Percentiles rank a stretch among this genome's conserved stretches.
These are phyloP conservation scores for Phlebiopsis flavidoalba DNA, from an alignment of 768 basidiomycete species.

Conservation along the genomic window DNA sequence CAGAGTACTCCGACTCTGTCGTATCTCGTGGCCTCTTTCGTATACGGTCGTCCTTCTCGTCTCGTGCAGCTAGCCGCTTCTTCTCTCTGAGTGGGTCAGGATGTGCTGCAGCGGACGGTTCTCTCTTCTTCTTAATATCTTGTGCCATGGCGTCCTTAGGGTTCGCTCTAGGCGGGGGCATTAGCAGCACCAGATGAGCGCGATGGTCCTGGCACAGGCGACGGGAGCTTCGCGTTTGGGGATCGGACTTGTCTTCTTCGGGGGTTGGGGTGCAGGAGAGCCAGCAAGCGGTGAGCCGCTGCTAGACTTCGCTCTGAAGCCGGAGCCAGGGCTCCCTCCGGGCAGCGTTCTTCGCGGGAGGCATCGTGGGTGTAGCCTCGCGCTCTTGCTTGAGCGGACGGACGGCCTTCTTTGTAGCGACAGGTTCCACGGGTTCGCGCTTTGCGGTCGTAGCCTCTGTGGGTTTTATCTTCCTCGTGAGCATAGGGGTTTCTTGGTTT, in stretches of 20 bases:
- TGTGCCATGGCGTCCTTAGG: not conserved
- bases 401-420: constrained; percentile 44
- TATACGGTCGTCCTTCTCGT: not conserved
- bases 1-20: constrained; percentile 8
- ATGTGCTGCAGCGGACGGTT: not conserved
- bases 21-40: constrained; percentile 10
- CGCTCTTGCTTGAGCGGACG: constrained; percentile 24
- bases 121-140: not conserved
- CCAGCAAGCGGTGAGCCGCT: constrained; percentile 16
- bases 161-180: not conserved
- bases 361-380: constrained; percentile 10
- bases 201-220: not conserved
- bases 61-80: not conserved
- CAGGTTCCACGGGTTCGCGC: constrained; percentile 18
- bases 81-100: not conserved
- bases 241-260: constrained; percentile 23
- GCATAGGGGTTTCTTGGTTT: not conserved
- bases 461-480: constrained; percentile 21
- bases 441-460: constrained; percentile 7
- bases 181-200: not conserved
- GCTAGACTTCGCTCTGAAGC: constrained; percentile 36
- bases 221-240: constrained; percentile 22
- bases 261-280: constrained; percentile 11
- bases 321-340: constrained; percentile 45
- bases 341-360: constrained; percentile 19